Evolutionary conservation across 2,329 filamentous ascomycete genomes (phyloP), one percentile per base, ranked within the genome.

Genomic region (Dendryphion nanum): DNA sequence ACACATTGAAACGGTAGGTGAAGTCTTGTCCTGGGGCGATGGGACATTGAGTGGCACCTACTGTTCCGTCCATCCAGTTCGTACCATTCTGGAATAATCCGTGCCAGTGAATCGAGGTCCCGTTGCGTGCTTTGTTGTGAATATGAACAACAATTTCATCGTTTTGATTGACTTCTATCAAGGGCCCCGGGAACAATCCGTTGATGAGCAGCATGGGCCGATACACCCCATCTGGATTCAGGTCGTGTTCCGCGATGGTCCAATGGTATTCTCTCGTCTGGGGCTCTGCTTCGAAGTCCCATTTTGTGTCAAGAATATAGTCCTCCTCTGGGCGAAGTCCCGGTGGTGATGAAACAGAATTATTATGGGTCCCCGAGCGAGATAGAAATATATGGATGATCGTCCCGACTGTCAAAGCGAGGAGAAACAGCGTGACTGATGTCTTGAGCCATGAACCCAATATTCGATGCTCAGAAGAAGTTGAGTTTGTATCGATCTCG

Each of bases 131-230:
- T 62, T 72, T 37, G 32, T 67, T 50, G 55, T 82, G 62, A 18
- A 89, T 72, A 15, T 83, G 76, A 10, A 89, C 77, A 0, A 83
- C 61, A 6, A 90, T 64, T 0, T 76, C 81, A 47, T 91, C 86
- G 13, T 82, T 82, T 48, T 85, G 78, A 52, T 69, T 70, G 39
- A 56, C 60, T 46, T 69, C 63, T 21, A 69, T 57, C 38, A 68
- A 26, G 1, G 66, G 66, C 0, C 64, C 67, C 1, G 68, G 67
- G 34, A 67, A 70, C 32, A 63, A 60, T 23, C 50, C 48, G 37
- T 70, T 68, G 42, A 70, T 66, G 17, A 70, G 48, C 10, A 68
- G 61, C 66, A 71, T 68, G 1, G 62, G 61, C 10, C 68, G 51
- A 34, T 53, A 67, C 12, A 70, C 53, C 7, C 67, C 82, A 50